Percentiles rank a stretch among this genome's conserved stretches.
Evolutionary conservation across 352 stramenopile species (phyloP).

Genomic region (Globisporangium yorkense): DNA sequence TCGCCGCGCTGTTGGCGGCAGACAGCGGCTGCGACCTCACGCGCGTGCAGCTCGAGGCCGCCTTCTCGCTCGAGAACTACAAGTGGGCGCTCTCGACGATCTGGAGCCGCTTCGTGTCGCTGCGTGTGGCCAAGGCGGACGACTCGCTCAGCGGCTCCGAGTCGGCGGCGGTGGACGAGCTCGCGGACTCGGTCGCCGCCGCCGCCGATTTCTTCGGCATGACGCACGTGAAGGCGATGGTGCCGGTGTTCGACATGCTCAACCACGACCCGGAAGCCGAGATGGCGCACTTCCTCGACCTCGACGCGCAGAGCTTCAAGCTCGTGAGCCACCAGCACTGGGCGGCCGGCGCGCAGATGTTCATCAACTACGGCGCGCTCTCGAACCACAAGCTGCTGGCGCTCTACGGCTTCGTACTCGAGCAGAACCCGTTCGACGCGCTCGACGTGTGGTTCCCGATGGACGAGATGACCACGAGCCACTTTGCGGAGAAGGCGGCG

Average conservation of each 20-base stretch:
- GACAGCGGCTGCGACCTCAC: conserved; percentile 19
- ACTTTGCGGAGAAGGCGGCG: conserved; percentile 40
- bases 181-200: background rate
- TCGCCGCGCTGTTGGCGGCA: conserved; percentile 30
- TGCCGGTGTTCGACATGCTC: conserved; percentile 84
- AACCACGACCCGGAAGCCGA: conserved; percentile 76
- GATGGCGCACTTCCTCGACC: conserved; percentile 68
- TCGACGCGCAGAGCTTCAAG: conserved; percentile 38
- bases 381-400: conserved; percentile 82
- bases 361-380: conserved; percentile 74
- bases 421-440: conserved; percentile 59
- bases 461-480: conserved; percentile 32
- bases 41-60: conserved; percentile 14
- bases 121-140: conserved; percentile 28
- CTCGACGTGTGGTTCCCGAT: conserved; percentile 75
- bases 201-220: conserved; percentile 13
- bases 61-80: conserved; percentile 68
- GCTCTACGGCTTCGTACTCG: conserved; percentile 75
- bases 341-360: conserved; percentile 61
- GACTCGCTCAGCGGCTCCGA: conserved; percentile 6
- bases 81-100: conserved; percentile 83
- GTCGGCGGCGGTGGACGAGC: conserved; percentile 3
- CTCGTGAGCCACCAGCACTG: conserved; percentile 76
- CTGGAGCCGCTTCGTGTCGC: conserved; percentile 81
- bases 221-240: conserved; percentile 66